Evolutionary conservation across 306 rosid species (phyloP).

Genomic region (Lathyrus sativus): DNA sequence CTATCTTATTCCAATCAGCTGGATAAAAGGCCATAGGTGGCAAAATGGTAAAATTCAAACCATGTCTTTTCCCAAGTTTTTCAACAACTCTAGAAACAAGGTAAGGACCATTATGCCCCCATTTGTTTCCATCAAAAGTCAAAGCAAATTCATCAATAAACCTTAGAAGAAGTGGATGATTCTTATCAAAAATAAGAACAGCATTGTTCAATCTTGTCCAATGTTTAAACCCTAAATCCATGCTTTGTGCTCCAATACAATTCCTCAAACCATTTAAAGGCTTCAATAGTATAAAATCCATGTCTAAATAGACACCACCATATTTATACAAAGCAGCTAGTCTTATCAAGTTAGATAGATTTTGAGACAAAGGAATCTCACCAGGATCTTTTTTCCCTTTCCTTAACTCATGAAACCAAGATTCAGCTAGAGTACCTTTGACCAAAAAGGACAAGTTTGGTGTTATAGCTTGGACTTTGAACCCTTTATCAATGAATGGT

Average conservation of each 20-base stretch:
- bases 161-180: constrained; percentile 71
- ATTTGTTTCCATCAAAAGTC: constrained; percentile 74
- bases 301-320: constrained; percentile 78
- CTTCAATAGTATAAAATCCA: constrained; percentile 64
- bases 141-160: constrained; percentile 70
- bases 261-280: constrained; percentile 61
- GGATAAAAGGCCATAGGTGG: constrained; percentile 71
- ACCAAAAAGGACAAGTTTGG: constrained; percentile 64
- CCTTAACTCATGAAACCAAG: constrained; percentile 58
- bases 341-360: constrained; percentile 72
- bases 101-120: constrained; percentile 94
- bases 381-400: constrained; percentile 81
- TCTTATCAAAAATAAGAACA: constrained; percentile 68
- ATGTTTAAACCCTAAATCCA: constrained; percentile 39
- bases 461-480: constrained; percentile 59
- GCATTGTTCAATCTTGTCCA: constrained; percentile 89
- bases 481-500: constrained; percentile 60
- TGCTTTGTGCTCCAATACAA: constrained; percentile 74
- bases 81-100: constrained; percentile 74
- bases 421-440: constrained; percentile 56
- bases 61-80: constrained; percentile 41
- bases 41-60: constrained; percentile 49
- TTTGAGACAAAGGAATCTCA: constrained; percentile 72
- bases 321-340: constrained; percentile 67
- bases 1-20: constrained; percentile 57